Base-by-base conservation (phyloP, 2,329 filamentous ascomycete species). In the Penicillium sp. region DNA sequence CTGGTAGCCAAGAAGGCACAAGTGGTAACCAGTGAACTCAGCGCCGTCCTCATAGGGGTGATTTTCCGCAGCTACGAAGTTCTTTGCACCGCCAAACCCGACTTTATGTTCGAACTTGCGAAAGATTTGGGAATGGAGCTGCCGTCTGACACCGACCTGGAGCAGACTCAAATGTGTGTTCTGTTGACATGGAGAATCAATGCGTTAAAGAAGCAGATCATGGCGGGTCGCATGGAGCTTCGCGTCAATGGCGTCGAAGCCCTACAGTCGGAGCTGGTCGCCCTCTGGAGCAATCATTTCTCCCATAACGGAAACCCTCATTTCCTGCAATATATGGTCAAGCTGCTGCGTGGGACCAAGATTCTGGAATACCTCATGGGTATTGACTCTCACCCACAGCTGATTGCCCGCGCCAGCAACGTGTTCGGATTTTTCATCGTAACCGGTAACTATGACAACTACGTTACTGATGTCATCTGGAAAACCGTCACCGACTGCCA, bases 361-460 rank as follows among this genome's bases (percentile, higher is more conserved):
- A 78, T 97, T 24, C 84, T 96, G 22, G 86, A 92, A 55, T 97
- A 97, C 72, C 86, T 99, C 43, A 83, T 97, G 48, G 91, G 93
- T 2, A 86, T 93, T 13, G 92, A 92, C 52, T 97, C 93, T 31
- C 94, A 97, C 67, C 91, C 92, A 1, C 92, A 96, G 67, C 85
- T 97, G 49, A 94, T 95, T 18, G 81, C 83, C 34, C 86, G 92
- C 62, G 90, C 90, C 66, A 82, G 83, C 39, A 96, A 96, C 59
- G 89, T 97, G 49, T 80, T 97, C 45, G 90, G 90, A 1, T 97
- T 97, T 66, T 79, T 97, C 48, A 83, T 91, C 21, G 89, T 94
- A 13, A 94, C 90, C 0, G 81, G 82, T 50, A 87, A 85, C 13
- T 96, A 93, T 72, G 84, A 83, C 0, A 73, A 85, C 32, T 75